Conservation (phyloP, 2,329 filamentous ascomycete species). For the Aspergillus terreus region DNA sequence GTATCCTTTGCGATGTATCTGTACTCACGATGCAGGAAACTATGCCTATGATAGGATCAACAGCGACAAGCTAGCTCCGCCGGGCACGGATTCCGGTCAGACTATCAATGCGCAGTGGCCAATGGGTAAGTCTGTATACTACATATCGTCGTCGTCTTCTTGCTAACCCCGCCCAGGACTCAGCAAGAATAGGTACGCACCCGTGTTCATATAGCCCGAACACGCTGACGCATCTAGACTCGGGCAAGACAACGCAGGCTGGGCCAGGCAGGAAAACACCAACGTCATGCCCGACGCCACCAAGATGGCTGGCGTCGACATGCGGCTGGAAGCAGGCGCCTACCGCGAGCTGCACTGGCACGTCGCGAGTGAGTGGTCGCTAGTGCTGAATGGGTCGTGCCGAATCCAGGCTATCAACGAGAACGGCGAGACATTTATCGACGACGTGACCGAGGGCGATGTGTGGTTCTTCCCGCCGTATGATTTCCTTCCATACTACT, state of each 20-base stretch:
- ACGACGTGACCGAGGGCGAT: slow-evolving; percentile 72
- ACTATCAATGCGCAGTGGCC: slow-evolving; percentile 51
- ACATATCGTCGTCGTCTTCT: neutral
- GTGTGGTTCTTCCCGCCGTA: slow-evolving; percentile 74
- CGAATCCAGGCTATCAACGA: slow-evolving; percentile 35
- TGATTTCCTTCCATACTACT: neutral
- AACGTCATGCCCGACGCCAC: slow-evolving; percentile 49
- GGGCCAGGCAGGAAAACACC: slow-evolving; percentile 53
- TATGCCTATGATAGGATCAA: slow-evolving; percentile 52
- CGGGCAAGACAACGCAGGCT: slow-evolving; percentile 48
- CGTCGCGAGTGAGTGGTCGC: slow-evolving; percentile 36
- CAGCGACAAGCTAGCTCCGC: slow-evolving; percentile 53
- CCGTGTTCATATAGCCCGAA: neutral
- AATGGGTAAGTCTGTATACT: slow-evolving; percentile 35
- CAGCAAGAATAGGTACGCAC: slow-evolving; percentile 41
- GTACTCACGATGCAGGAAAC: slow-evolving; percentile 30
- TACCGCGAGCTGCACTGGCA: slow-evolving; percentile 62
- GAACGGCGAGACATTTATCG: slow-evolving; percentile 72
- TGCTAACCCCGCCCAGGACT: slow-evolving; percentile 29
- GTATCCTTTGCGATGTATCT: neutral
- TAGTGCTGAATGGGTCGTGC: slow-evolving; percentile 38
- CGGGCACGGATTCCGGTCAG: slow-evolving; percentile 46
- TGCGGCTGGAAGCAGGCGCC: slow-evolving; percentile 54
- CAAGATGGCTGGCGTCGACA: slow-evolving; percentile 57
- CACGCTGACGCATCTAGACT: slow-evolving; percentile 18